Percentiles rank a stretch among this genome's conserved stretches.
These are phyloP conservation scores for Closterium sp. DNA, from an alignment of 139 green algal genomes.

Conservation along the genomic window DNA sequence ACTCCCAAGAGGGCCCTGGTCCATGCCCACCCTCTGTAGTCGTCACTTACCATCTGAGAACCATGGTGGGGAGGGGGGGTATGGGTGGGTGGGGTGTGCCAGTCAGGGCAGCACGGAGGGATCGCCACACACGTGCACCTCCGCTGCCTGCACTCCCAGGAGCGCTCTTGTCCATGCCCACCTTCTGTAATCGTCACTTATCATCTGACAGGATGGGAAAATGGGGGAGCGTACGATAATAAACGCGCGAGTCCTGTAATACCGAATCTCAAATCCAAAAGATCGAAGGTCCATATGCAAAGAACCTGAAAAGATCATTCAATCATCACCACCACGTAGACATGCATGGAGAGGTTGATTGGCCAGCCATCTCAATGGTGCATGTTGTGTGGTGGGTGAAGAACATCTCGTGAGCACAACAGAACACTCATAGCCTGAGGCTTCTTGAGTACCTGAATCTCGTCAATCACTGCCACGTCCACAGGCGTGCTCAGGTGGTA, in stretches of 20 bases:
- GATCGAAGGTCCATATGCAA: too few species aligned
- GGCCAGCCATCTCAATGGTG: too few species aligned
- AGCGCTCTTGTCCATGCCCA: slow-evolving; percentile 91
- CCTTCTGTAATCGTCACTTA: slow-evolving; percentile 79
- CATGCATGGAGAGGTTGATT: too few species aligned
- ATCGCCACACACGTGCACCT: slow-evolving; percentile 89
- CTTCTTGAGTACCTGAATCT: slow-evolving; percentile 73
- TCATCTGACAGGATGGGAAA: slow-evolving; percentile 64
- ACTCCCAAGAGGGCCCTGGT: slow-evolving; percentile 77
- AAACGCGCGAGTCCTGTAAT: too few species aligned
- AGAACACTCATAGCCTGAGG: neutral
- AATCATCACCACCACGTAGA: too few species aligned
- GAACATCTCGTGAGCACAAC: too few species aligned
- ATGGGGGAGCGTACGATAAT: too few species aligned
- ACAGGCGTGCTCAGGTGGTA: too few species aligned
- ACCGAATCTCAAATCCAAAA: too few species aligned
- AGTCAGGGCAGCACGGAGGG: too few species aligned
- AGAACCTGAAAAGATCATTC: too few species aligned
- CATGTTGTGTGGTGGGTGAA: slow-evolving; percentile 79
- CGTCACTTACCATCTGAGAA: slow-evolving; percentile 76
- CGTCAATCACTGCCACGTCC: slow-evolving; percentile 66
- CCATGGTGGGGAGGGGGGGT: neutral
- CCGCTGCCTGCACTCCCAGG: slow-evolving; percentile 47
- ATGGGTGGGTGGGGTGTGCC: too few species aligned
- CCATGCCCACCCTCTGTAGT: slow-evolving; percentile 86